phyloP scores from a whole-genome alignment of 2,329 filamentous ascomycete genomes.

The Dothiorella sarmentorum region DNA sequence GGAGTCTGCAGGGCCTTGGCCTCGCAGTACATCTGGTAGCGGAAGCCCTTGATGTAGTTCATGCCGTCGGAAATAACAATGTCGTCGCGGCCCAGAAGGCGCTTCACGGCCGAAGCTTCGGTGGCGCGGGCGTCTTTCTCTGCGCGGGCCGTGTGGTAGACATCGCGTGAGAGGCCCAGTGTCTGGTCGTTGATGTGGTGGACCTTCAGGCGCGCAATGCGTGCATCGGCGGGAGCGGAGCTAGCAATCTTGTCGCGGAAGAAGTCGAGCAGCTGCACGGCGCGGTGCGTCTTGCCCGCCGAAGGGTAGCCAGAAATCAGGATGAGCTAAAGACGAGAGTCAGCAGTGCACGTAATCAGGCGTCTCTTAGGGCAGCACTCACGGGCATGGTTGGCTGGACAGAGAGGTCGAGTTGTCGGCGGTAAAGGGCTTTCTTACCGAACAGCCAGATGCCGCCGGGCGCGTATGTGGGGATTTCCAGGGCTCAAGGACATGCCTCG shows the following conservation, averaged over 20 bases:
- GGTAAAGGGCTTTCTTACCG: conserved; percentile 5
- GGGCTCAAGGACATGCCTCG: conserved; percentile 2
- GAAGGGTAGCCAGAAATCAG: conserved; percentile 62
- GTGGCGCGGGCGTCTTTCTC: conserved; percentile 80
- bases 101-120: conserved; percentile 74
- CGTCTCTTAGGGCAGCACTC: conserved; percentile 5
- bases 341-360: background rate
- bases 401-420: background rate
- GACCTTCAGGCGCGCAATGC: conserved; percentile 56
- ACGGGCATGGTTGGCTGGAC: conserved; percentile 20
- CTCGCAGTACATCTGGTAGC: conserved; percentile 83
- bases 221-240: conserved; percentile 43
- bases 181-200: conserved; percentile 72
- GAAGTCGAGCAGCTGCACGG: conserved; percentile 61
- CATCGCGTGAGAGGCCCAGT: conserved; percentile 64
- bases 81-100: conserved; percentile 66
- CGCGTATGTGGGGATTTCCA: background rate
- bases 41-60: conserved; percentile 89
- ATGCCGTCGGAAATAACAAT: conserved; percentile 76
- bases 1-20: conserved; percentile 75
- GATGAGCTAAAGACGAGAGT: conserved; percentile 48
- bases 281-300: conserved; percentile 60
- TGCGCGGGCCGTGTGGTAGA: conserved; percentile 72
- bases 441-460: conserved; percentile 1
- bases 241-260: conserved; percentile 57